Base-by-base conservation (phyloP, 305 asterid genomes). In the Withania somnifera region DNA sequence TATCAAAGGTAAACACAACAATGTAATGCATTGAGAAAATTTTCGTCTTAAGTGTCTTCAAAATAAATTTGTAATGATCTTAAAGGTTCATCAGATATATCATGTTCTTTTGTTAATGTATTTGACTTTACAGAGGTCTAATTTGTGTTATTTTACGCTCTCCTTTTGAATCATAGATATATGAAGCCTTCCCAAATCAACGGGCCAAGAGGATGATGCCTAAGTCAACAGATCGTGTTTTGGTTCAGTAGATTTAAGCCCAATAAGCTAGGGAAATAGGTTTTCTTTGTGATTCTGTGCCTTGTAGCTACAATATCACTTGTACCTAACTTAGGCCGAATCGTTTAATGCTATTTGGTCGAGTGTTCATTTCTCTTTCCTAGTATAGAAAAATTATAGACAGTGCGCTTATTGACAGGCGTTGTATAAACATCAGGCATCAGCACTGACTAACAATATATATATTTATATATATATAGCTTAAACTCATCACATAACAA, bases 1-100 rank as follows among this genome's bases (percentile, higher is more conserved):
- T 90, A 88, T 91, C 86, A 91, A 93, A 91, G 98, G 98, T 94
- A 90, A 66, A 15, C 4, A 17, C 15, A 47, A 47, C 53, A 47
- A 54, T 19, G 3, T 34, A 3, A 7, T 11, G 14, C 22, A 11
- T 11, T 52, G n/a, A 14, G 2, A 24, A 36, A 26, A 45, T 5
- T 28, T 28, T 61, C 40, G 28, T 61, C 11, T 28, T 2, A 32
- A 1, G 32, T n/a, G n/a, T n/a, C n/a, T 32, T 63, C 45, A 7
- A 7, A 30, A 14, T 30, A 2, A 3, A 17, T 0, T 42, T 7
- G 7, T 42, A 42, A 40, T 20, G 3, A 14, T 69, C 30, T 36
- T 19, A 14, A 22, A 24, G 17, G 5, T 11, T 57, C 32, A 4
- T 4, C 64, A 10, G 20, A 13, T 56, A 3, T 34, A 32, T 2